phyloP scores from a whole-genome alignment of 257 asterid genomes.

The Henckelia pumila region DNA sequence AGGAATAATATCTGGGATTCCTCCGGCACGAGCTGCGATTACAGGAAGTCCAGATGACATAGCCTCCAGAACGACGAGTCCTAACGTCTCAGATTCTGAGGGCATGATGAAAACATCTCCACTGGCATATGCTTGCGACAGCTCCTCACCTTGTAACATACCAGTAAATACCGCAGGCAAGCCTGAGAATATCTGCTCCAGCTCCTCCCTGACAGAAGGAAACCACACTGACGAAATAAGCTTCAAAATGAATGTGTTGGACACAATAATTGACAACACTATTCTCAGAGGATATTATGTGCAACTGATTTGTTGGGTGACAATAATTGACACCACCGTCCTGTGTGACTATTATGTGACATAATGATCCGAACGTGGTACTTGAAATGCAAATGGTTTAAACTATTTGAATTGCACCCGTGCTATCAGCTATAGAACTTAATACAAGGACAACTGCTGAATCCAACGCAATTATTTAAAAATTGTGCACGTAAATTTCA shows the following conservation, averaged over 20 bases:
- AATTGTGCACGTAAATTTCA: neutral
- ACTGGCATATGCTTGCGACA: slow-evolving; percentile 91
- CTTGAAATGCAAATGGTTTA: neutral
- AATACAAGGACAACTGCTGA: neutral
- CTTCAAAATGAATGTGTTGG: neutral
- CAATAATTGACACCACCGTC: neutral
- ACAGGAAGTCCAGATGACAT: slow-evolving; percentile 98
- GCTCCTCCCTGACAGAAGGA: slow-evolving; percentile 55
- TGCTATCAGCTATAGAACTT: too few species aligned
- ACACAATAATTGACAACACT: neutral
- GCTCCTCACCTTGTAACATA: slow-evolving; percentile 90
- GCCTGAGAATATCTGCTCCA: slow-evolving; percentile 69
- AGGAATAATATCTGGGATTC: slow-evolving; percentile 89
- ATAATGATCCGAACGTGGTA: neutral
- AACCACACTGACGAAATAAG: neutral
- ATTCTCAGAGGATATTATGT: neutral
- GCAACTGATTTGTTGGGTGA: neutral
- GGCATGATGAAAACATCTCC: slow-evolving; percentile 92
- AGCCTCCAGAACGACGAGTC: slow-evolving; percentile 89
- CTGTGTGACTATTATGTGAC: neutral
- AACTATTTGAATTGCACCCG: too few species aligned
- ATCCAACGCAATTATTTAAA: neutral
- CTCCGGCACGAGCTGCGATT: slow-evolving; percentile 97
- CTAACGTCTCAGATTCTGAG: slow-evolving; percentile 92
- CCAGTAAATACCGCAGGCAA: slow-evolving; percentile 90